These are phyloP conservation scores for Achaetomium macrosporum DNA, from an alignment of 2,329 filamentous ascomycete species.

Conservation along the genomic window DNA sequence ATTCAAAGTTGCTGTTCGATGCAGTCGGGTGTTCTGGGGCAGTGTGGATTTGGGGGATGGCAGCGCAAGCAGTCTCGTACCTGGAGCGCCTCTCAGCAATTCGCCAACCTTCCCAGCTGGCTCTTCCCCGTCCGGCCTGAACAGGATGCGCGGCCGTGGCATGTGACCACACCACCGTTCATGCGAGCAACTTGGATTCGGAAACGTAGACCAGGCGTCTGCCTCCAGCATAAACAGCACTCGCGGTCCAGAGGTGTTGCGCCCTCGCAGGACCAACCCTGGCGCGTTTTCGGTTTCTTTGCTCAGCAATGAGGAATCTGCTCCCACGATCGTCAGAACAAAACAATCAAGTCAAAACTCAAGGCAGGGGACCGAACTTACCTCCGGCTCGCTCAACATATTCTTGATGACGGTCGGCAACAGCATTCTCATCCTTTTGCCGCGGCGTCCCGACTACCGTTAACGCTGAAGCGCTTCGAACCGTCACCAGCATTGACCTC, in stretches of 20 bases:
- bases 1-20: not conserved
- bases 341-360: not conserved
- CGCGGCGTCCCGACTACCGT: not conserved
- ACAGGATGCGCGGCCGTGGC: not conserved
- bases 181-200: not conserved
- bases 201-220: not conserved
- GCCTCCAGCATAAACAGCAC: not conserved
- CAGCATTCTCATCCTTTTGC: not conserved
- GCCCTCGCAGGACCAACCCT: not conserved
- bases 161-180: not conserved
- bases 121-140: not conserved
- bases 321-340: not conserved
- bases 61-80: not conserved
- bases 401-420: not conserved
- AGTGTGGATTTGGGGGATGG: not conserved
- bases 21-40: not conserved
- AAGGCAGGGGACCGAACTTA: not conserved
- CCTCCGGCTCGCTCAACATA: not conserved
- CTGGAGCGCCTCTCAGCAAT: not conserved
- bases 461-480: not conserved
- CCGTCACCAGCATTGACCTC: constrained; percentile 2
- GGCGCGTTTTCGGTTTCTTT: not conserved
- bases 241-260: not conserved
- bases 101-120: not conserved
- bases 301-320: not conserved